These are phyloP conservation scores for Puccinia sorghi DNA, from an alignment of 1,284 basidiomycete genomes.

Conservation along the genomic window DNA sequence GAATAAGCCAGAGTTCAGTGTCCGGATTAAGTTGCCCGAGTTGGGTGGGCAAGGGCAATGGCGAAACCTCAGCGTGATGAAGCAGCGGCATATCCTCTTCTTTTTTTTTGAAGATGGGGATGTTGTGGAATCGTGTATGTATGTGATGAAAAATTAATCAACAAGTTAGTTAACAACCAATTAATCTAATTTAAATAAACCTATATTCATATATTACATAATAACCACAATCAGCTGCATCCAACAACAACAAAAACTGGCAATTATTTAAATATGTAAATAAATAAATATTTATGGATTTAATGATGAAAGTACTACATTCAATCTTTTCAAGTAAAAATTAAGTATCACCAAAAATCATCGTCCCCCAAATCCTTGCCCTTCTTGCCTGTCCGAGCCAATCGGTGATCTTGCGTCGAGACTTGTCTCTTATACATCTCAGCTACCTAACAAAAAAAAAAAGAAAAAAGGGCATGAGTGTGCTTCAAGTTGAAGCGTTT, in stretches of 20 bases:
- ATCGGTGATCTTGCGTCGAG: background rate
- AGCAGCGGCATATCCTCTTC: slow-evolving; percentile 20
- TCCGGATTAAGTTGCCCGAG: slow-evolving; percentile 6
- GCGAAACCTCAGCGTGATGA: slow-evolving; percentile 5
- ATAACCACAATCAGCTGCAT: too few species aligned
- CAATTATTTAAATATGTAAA: too few species aligned
- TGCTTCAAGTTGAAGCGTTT: too few species aligned
- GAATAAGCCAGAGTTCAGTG: slow-evolving; percentile 30
- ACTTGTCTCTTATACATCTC: slow-evolving; percentile 46
- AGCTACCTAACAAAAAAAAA: slow-evolving; percentile 22
- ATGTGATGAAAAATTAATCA: too few species aligned
- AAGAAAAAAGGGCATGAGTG: background rate
- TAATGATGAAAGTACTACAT: too few species aligned
- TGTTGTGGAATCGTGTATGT: too few species aligned
- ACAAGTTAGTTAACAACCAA: too few species aligned
- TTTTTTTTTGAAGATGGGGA: too few species aligned
- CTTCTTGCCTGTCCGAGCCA: background rate
- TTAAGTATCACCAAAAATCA: slow-evolving; percentile 49
- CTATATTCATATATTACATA: too few species aligned
- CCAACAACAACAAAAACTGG: background rate
- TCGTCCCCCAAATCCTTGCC: slow-evolving; percentile 13
- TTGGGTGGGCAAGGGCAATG: slow-evolving; percentile 27
- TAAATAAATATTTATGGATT: too few species aligned
- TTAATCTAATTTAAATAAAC: too few species aligned
- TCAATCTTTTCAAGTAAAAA: too few species aligned